Evolutionary conservation across 2,329 filamentous ascomycete species (phyloP).

Genomic region (Penicillium sp.): DNA sequence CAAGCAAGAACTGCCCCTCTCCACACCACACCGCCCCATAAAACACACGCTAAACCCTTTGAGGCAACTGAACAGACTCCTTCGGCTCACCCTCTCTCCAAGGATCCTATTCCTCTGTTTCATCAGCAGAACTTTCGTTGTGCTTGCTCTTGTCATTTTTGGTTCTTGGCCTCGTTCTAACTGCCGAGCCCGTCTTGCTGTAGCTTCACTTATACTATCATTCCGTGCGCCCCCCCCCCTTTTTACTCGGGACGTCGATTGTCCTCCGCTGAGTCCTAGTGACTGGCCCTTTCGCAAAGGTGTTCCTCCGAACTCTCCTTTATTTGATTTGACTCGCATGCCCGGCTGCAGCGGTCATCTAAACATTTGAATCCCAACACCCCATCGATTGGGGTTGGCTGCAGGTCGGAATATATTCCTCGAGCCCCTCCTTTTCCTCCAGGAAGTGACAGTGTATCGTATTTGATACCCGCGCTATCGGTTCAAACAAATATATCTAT

Average conservation of each 20-base stretch:
- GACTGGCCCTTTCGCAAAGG: conserved; percentile 14
- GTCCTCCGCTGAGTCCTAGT: conserved; percentile 13
- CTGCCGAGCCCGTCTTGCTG: background rate
- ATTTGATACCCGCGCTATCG: conserved; percentile 10
- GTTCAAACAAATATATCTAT: conserved; percentile 5
- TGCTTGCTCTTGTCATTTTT: background rate
- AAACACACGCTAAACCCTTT: conserved; percentile 19
- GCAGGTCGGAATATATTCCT: conserved; percentile 15
- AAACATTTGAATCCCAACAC: conserved; percentile 12
- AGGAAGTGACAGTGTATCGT: conserved; percentile 14
- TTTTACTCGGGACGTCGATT: conserved; percentile 4
- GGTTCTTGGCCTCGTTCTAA: background rate
- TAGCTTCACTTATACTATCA: background rate
- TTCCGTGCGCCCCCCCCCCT: conserved; percentile 5
- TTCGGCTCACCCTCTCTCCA: conserved; percentile 19
- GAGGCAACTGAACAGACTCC: conserved; percentile 19
- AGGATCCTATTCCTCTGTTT: conserved; percentile 2
- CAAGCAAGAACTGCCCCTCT: conserved; percentile 17
- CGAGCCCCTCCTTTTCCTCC: conserved; percentile 5
- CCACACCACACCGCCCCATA: conserved; percentile 23
- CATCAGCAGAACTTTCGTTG: conserved; percentile 4
- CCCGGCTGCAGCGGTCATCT: conserved; percentile 27
- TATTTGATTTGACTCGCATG: conserved; percentile 18
- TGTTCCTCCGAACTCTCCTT: conserved; percentile 12
- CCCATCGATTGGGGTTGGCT: conserved; percentile 17